These are phyloP conservation scores for Entophlyctis luteolus DNA, from an alignment of 192 early-diverging fungal genomes.

Conservation along the genomic window DNA sequence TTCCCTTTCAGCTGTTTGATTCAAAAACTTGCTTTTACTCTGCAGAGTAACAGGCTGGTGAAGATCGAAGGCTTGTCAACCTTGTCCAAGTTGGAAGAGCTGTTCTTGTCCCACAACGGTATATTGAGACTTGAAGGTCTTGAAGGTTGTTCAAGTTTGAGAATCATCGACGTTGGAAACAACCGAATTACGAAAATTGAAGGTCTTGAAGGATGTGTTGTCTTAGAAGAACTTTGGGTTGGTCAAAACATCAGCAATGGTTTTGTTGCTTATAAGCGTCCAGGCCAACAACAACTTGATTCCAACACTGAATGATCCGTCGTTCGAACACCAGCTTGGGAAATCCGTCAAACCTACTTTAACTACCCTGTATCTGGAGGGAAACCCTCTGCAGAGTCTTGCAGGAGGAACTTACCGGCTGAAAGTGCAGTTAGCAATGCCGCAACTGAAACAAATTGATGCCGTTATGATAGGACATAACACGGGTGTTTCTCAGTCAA, in stretches of 20 bases:
- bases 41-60: conserved; percentile 76
- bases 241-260: neutral
- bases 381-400: conserved; percentile 84
- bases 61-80: conserved; percentile 70
- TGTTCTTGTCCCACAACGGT: conserved; percentile 91
- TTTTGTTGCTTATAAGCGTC: neutral
- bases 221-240: conserved; percentile 90
- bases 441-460: conserved; percentile 88
- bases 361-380: conserved; percentile 89
- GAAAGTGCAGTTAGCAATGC: conserved; percentile 80
- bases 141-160: conserved; percentile 69
- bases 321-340: conserved; percentile 62
- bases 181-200: conserved; percentile 74
- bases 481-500: neutral
- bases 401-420: conserved; percentile 75
- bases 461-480: conserved; percentile 41
- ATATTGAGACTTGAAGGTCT: conserved; percentile 73
- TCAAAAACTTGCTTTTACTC: too few species aligned
- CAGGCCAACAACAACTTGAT: conserved; percentile 73
- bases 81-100: conserved; percentile 72
- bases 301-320: conserved; percentile 63
- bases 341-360: conserved; percentile 49
- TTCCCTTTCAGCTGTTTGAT: conserved; percentile 68
- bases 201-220: conserved; percentile 62
- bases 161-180: conserved; percentile 79